These are phyloP conservation scores for Blastocystis sp. DNA, from an alignment of 352 stramenopile species.

Conservation along the genomic window DNA sequence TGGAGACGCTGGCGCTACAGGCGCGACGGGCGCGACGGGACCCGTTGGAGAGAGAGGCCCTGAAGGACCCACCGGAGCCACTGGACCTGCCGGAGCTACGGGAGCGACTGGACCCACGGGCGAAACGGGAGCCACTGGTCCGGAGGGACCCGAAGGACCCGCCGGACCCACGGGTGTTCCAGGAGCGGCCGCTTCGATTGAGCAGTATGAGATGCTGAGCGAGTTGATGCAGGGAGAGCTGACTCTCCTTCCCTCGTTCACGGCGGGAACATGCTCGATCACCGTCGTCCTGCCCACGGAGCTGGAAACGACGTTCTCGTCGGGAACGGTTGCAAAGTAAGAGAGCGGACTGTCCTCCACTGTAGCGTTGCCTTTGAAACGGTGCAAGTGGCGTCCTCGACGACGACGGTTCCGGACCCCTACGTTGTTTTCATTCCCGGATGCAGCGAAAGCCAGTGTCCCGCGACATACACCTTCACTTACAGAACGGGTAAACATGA, in stretches of 20 bases:
- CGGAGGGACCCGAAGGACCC: background rate
- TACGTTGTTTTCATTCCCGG: slow-evolving; percentile 9
- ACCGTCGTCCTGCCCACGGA: background rate
- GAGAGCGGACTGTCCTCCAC: background rate
- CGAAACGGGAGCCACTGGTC: slow-evolving; percentile 32
- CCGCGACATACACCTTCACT: slow-evolving; percentile 11
- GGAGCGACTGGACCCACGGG: slow-evolving; percentile 57
- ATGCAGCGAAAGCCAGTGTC: slow-evolving; percentile 13
- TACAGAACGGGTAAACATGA: background rate
- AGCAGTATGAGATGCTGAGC: background rate
- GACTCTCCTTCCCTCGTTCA: background rate
- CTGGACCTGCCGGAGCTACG: slow-evolving; percentile 5
- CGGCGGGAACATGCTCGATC: background rate
- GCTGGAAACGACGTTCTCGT: background rate
- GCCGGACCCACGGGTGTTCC: slow-evolving; percentile 16
- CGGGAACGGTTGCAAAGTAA: slow-evolving; percentile 27
- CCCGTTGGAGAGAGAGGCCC: slow-evolving; percentile 12
- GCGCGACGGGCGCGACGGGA: slow-evolving; percentile 22
- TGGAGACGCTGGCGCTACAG: slow-evolving; percentile 21
- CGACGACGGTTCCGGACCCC: background rate
- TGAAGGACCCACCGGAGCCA: slow-evolving; percentile 11
- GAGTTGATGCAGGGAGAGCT: slow-evolving; percentile 23
- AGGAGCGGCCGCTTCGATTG: slow-evolving; percentile 17
- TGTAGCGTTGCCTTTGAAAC: background rate
- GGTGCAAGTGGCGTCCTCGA: background rate